Evolutionary conservation across 352 stramenopile genomes (phyloP).

Genomic region (Plasmopara viticola): DNA sequence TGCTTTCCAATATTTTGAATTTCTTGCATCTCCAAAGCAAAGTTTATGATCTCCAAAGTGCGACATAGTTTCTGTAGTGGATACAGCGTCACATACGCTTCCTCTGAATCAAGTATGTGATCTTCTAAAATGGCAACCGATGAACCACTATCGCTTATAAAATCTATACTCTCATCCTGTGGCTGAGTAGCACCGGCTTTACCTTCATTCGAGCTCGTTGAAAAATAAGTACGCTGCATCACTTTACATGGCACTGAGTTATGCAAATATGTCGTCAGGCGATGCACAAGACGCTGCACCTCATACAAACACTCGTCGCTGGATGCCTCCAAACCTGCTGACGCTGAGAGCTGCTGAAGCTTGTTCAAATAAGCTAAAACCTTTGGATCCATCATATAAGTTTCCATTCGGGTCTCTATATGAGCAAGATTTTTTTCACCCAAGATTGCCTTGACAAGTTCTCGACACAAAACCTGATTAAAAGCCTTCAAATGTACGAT

Average conservation of each 20-base stretch:
- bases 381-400: constrained; percentile 36
- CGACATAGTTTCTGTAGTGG: constrained; percentile 35
- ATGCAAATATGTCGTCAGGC: constrained; percentile 16
- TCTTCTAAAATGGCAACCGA: constrained; percentile 36
- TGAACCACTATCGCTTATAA: constrained; percentile 32
- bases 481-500: constrained; percentile 61
- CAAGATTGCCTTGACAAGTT: constrained; percentile 58
- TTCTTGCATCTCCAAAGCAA: constrained; percentile 46
- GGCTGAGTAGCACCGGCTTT: constrained; percentile 10
- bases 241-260: constrained; percentile 12
- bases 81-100: constrained; percentile 19
- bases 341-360: constrained; percentile 44
- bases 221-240: constrained; percentile 6
- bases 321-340: constrained; percentile 16
- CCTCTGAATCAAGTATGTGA: constrained; percentile 10
- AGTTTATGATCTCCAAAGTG: constrained; percentile 48
- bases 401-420: constrained; percentile 31
- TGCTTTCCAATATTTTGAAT: constrained; percentile 20
- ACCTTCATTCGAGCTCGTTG: constrained; percentile 10
- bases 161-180: constrained; percentile 18
- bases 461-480: constrained; percentile 56
- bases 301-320: constrained; percentile 18
- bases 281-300: constrained; percentile 16
- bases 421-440: constrained; percentile 14
- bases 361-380: constrained; percentile 49